Conservation (phyloP, 495 filamentous ascomycete genomes). For the Pseudomonodictys pantanalensis region DNA sequence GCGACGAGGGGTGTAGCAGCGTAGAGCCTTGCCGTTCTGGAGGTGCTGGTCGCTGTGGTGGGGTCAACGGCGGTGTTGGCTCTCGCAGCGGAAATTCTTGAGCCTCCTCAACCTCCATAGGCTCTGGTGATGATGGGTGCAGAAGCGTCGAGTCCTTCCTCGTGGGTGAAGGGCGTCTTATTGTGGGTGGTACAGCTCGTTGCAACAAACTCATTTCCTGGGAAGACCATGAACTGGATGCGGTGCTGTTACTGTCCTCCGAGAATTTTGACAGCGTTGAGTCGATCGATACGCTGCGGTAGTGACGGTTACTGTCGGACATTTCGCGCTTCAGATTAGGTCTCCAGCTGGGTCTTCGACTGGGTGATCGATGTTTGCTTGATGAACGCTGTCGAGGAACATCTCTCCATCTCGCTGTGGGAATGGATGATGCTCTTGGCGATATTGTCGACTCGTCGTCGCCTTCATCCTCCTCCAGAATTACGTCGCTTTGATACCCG, state of each 20-base stretch:
- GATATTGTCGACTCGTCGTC: neutral
- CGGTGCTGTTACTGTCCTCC: constrained; percentile 2
- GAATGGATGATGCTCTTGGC: neutral
- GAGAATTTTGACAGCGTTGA: constrained; percentile 8
- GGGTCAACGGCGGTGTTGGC: neutral
- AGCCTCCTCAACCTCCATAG: neutral
- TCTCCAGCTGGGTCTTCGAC: constrained; percentile 15
- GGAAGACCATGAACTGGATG: neutral
- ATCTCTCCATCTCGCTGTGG: neutral
- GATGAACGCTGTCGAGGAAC: neutral
- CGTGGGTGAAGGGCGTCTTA: neutral
- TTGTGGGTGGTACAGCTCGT: neutral
- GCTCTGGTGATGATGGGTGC: constrained; percentile 3
- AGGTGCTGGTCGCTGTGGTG: neutral
- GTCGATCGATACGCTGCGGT: constrained; percentile 1
- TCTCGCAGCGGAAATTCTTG: neutral
- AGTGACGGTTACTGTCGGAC: neutral
- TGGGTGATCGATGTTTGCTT: neutral
- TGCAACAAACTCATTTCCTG: neutral
- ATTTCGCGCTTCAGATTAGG: constrained; percentile 19
- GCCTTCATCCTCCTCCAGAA: constrained; percentile 14
- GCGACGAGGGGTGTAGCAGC: constrained; percentile 1
- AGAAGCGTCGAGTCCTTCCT: constrained; percentile 10
- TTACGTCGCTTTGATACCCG: constrained; percentile 22
- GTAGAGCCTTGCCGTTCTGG: constrained; percentile 4